Base-by-base conservation (phyloP, 495 filamentous ascomycete genomes). In the Trichoderma gamsii region DNA sequence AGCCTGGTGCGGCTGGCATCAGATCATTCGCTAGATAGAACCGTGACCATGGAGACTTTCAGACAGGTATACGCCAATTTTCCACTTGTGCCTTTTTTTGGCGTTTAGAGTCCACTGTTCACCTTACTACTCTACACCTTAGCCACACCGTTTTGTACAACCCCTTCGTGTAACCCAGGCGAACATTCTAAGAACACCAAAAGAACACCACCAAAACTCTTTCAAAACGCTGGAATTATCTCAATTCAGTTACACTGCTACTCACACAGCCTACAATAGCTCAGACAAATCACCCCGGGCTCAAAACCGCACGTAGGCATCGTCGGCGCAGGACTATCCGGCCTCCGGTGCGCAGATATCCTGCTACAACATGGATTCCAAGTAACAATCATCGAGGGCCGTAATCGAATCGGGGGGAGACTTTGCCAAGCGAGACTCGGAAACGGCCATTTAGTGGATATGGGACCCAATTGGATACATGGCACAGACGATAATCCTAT, bases 391-490 rank as follows among this genome's bases (percentile, higher is more conserved):
- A 80, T 97, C 43, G 95, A 99, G 75, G 95, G 87, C 11, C 84
- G 94, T 67, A 81, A 93, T 78, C 84, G 95, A 38, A 77, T 96
- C 67, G 95, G 95, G 12, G 95, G 95, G 9, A 85, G 94, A 68
- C 86, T 96, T 77, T 78, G 79, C 63, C 84, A 86, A 70, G 72
- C 77, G 49, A 73, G 68, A n/a, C 73, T 85, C 0, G 77, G 81
- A 4, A 79, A 79, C 25, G 82, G 79, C 9, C 80, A 83, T 21
- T 69, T 82, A n/a, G 75, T 84, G 15, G 81, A 83, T 71, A 90
- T 92, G 25, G 94, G 94, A 7, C 89, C 94, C 8, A 98, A 97
- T 73, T 97, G 94, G 94, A 96, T 97, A 32, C 94, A 98, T 76
- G 95, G 95, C 44, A 89, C 90, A 0, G 83, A 88, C 1, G 78